Percentiles rank a stretch among this genome's conserved stretches.
These are phyloP conservation scores for Cordyceps cicadae DNA, from an alignment of 2,329 filamentous ascomycete species.

Conservation along the genomic window DNA sequence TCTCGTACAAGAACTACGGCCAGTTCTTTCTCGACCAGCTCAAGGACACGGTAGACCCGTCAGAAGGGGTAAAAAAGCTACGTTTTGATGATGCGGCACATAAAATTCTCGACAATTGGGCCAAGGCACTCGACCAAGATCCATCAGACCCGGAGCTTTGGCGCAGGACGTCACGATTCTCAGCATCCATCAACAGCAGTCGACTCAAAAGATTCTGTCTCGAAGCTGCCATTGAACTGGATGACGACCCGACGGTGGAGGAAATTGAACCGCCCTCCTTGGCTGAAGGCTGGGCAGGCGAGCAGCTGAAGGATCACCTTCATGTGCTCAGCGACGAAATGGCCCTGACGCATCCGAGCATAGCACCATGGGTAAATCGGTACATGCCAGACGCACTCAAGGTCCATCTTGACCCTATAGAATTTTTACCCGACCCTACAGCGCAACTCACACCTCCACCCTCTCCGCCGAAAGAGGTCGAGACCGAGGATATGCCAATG, in stretches of 20 bases:
- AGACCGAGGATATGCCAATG: not conserved
- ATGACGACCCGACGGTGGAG: slow-evolving; percentile 55
- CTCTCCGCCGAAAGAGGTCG: slow-evolving; percentile 8
- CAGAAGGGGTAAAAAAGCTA: slow-evolving; percentile 43
- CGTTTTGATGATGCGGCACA: slow-evolving; percentile 28
- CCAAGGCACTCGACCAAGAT: slow-evolving; percentile 52
- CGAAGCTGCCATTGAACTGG: slow-evolving; percentile 58
- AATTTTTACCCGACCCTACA: slow-evolving; percentile 50
- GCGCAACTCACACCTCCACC: slow-evolving; percentile 27
- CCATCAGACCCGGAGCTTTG: slow-evolving; percentile 61
- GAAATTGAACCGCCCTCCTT: slow-evolving; percentile 56
- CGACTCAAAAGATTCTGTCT: slow-evolving; percentile 54
- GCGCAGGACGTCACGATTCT: slow-evolving; percentile 51
- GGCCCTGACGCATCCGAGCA: slow-evolving; percentile 51
- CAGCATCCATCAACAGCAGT: slow-evolving; percentile 47
- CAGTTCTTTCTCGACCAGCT: slow-evolving; percentile 73
- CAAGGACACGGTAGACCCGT: slow-evolving; percentile 21
- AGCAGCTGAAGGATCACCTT: slow-evolving; percentile 51
- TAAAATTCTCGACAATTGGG: slow-evolving; percentile 48
- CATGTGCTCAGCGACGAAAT: slow-evolving; percentile 46
- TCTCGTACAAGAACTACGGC: slow-evolving; percentile 92
- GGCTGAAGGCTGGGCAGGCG: slow-evolving; percentile 54
- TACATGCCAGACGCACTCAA: slow-evolving; percentile 43
- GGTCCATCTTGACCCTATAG: slow-evolving; percentile 52
- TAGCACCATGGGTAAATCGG: slow-evolving; percentile 48